Conservation (phyloP, 495 filamentous ascomycete species). For the Neurospora discreta region DNA sequence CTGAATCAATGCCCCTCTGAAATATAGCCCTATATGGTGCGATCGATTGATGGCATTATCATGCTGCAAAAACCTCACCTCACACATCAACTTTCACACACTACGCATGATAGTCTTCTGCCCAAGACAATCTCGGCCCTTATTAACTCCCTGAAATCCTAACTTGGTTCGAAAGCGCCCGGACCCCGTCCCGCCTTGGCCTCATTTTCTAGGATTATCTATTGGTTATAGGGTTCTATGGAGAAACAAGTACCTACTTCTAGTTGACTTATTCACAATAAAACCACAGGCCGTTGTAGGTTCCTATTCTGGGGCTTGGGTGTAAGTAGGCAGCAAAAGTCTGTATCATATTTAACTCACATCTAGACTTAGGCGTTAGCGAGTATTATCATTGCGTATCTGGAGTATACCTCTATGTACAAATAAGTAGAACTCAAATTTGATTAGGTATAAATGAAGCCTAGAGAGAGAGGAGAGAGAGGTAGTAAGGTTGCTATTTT, state of each 20-base stretch:
- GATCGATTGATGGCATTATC: background rate
- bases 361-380: too few relatives aligned
- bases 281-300: too few relatives aligned
- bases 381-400: too few relatives aligned
- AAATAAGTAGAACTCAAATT: too few relatives aligned
- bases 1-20: background rate
- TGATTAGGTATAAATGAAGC: too few relatives aligned
- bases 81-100: background rate
- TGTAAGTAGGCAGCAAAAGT: too few relatives aligned
- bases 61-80: background rate
- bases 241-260: background rate
- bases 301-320: too few relatives aligned
- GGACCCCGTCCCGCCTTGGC: background rate
- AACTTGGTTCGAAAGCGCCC: background rate
- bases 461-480: too few relatives aligned
- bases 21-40: background rate
- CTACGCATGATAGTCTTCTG: background rate
- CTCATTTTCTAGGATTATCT: background rate
- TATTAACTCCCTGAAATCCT: background rate
- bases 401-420: too few relatives aligned
- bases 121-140: background rate
- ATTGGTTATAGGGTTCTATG: background rate
- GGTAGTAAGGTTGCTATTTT: too few relatives aligned
- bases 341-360: too few relatives aligned
- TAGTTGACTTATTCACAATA: background rate